Conservation (phyloP, 2,329 filamentous ascomycete genomes). For the Penicillium sp. region DNA sequence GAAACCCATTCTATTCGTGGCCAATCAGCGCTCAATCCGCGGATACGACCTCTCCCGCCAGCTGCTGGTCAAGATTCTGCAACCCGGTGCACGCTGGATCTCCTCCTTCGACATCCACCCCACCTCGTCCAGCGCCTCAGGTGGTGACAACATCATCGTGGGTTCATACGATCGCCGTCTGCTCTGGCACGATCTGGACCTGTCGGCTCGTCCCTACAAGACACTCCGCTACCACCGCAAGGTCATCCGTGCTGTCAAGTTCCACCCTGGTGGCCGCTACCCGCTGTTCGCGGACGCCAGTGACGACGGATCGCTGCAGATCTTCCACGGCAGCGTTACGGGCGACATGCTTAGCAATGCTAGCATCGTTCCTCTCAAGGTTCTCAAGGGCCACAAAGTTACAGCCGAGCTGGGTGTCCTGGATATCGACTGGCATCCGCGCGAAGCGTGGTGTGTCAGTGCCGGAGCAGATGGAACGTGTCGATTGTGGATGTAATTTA, state of each 20-base stretch:
- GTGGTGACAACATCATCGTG: slow-evolving; percentile 88
- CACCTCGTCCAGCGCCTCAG: slow-evolving; percentile 79
- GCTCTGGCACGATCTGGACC: slow-evolving; percentile 93
- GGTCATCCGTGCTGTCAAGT: slow-evolving; percentile 83
- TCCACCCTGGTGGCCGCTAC: slow-evolving; percentile 68
- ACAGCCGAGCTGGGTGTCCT: slow-evolving; percentile 81
- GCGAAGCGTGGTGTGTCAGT: slow-evolving; percentile 88
- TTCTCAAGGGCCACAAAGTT: slow-evolving; percentile 83
- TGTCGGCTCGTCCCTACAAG: slow-evolving; percentile 87
- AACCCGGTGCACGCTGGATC: slow-evolving; percentile 92
- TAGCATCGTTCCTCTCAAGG: slow-evolving; percentile 92
- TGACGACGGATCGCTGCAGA: slow-evolving; percentile 89
- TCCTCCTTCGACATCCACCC: slow-evolving; percentile 90
- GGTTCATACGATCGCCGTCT: slow-evolving; percentile 91
- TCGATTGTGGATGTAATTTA: slow-evolving; percentile 70
- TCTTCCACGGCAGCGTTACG: slow-evolving; percentile 95
- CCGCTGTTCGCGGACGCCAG: slow-evolving; percentile 92
- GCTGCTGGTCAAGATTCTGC: slow-evolving; percentile 85
- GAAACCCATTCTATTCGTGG: slow-evolving; percentile 89
- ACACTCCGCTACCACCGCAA: slow-evolving; percentile 91
- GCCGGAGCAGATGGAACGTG: slow-evolving; percentile 91
- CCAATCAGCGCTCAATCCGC: slow-evolving; percentile 86
- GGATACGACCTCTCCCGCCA: slow-evolving; percentile 91
- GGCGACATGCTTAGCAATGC: slow-evolving; percentile 94
- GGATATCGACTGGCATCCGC: slow-evolving; percentile 93